phyloP scores from a whole-genome alignment of 75 land plant species.

The Azolla pinnata region DNA sequence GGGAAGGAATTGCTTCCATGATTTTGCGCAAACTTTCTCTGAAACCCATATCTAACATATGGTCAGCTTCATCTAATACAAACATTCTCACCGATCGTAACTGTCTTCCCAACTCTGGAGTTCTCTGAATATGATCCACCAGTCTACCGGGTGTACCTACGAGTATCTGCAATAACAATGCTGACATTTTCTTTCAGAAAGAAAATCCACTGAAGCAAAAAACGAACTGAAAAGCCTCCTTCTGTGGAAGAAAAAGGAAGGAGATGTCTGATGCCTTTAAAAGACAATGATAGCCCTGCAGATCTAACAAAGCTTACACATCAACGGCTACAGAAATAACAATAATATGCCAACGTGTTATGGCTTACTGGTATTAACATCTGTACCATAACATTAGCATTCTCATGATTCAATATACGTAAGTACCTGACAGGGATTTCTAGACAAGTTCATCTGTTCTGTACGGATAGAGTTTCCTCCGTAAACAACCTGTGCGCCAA shows the following conservation, averaged over 20 bases:
- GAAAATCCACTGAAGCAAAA: no score
- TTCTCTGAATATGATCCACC: conserved; percentile 78
- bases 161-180: conserved; percentile 55
- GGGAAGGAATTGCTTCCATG: conserved; percentile 68
- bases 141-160: conserved; percentile 98
- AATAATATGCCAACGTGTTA: no score
- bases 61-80: conserved; percentile 98
- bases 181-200: no score
- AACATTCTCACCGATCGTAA: conserved; percentile 68
- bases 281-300: no score
- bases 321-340: no score
- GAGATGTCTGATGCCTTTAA: no score
- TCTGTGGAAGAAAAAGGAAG: no score
- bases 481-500: conserved; percentile 90
- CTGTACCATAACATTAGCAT: no score
- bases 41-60: conserved; percentile 90
- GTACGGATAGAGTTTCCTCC: conserved; percentile 68
- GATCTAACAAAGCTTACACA: no score
- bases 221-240: no score
- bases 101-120: conserved; percentile 64
- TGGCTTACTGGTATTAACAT: no score
- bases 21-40: conserved; percentile 66
- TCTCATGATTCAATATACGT: conserved; percentile 1
- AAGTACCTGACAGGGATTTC: conserved; percentile 81
- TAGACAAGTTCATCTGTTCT: conserved; percentile 73